Percentiles rank a stretch among this genome's conserved stretches.
These are phyloP conservation scores for Candolleomyces eurysporus DNA, from an alignment of 768 basidiomycete species.

Conservation along the genomic window DNA sequence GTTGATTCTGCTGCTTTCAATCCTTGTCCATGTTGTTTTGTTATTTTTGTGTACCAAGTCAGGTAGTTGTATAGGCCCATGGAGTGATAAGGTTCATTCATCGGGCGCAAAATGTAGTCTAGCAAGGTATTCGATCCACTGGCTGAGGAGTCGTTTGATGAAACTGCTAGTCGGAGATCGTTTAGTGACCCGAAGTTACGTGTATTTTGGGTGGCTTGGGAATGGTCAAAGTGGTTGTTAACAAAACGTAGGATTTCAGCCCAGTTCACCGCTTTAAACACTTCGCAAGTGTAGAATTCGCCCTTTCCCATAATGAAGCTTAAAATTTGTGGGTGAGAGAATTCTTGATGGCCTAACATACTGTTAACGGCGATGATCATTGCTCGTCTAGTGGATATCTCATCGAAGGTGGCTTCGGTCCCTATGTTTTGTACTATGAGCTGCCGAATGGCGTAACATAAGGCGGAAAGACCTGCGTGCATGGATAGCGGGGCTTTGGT, in stretches of 20 bases:
- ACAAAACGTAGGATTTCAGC: not conserved
- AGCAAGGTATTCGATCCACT: too few species aligned
- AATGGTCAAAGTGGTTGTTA: too few species aligned
- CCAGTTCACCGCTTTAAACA: not conserved
- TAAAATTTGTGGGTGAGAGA: conserved; percentile 27
- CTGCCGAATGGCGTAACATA: conserved; percentile 1
- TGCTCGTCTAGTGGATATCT: conserved; percentile 12
- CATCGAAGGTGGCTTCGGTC: not conserved
- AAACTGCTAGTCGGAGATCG: not conserved
- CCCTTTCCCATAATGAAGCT: conserved; percentile 23
- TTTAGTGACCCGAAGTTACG: conserved; percentile 3
- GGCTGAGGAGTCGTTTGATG: too few species aligned
- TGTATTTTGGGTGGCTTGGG: too few species aligned
- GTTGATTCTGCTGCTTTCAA: not conserved
- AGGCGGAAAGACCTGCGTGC: not conserved
- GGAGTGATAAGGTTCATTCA: too few species aligned
- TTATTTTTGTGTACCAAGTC: too few species aligned
- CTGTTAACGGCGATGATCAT: not conserved
- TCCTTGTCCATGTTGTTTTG: not conserved
- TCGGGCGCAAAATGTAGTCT: too few species aligned
- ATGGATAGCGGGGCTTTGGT: conserved; percentile 8
- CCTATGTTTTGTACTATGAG: not conserved
- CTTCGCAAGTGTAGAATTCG: not conserved
- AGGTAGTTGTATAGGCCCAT: not conserved
- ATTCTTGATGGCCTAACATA: conserved; percentile 18